These are phyloP conservation scores for Tetrastigma voinierianum DNA, from an alignment of 164 flowering plant species.

Conservation along the genomic window DNA sequence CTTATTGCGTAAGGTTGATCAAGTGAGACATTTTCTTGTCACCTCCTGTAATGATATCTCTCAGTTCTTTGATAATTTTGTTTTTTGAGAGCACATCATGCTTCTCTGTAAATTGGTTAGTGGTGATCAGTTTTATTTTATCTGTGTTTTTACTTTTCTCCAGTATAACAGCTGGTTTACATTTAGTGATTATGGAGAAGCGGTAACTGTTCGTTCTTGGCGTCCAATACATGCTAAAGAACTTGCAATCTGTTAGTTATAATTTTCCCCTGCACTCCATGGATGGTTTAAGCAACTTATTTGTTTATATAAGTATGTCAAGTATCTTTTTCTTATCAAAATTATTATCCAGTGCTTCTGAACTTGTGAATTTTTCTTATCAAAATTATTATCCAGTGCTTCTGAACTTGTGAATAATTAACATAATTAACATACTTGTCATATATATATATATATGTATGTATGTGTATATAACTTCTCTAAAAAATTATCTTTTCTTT, in stretches of 20 bases:
- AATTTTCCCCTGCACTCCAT: not conserved
- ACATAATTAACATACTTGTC: too few species aligned
- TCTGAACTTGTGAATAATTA: too few species aligned
- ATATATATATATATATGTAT: too few species aligned
- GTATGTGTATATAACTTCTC: too few species aligned
- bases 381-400: too few species aligned
- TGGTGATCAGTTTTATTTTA: not conserved
- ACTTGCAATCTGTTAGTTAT: conserved; percentile 72
- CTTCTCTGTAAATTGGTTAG: not conserved
- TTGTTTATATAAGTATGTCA: too few species aligned
- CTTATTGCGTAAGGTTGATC: conserved; percentile 94
- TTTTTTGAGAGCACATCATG: not conserved
- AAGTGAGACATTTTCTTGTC: conserved; percentile 34
- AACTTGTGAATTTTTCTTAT: too few species aligned
- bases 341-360: too few species aligned
- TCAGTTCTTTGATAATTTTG: not conserved
- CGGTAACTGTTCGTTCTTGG: conserved; percentile 68
- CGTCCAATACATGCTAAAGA: conserved; percentile 88
- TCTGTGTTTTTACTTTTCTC: conserved; percentile 14
- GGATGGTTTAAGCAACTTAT: too few species aligned
- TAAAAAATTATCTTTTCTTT: too few species aligned
- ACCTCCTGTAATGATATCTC: not conserved
- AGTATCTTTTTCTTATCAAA: too few species aligned
- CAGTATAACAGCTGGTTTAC: conserved; percentile 98
- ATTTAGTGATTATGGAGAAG: conserved; percentile 79